phyloP scores from a whole-genome alignment of 192 early-diverging fungal species.

The Funneliformis mosseae region DNA sequence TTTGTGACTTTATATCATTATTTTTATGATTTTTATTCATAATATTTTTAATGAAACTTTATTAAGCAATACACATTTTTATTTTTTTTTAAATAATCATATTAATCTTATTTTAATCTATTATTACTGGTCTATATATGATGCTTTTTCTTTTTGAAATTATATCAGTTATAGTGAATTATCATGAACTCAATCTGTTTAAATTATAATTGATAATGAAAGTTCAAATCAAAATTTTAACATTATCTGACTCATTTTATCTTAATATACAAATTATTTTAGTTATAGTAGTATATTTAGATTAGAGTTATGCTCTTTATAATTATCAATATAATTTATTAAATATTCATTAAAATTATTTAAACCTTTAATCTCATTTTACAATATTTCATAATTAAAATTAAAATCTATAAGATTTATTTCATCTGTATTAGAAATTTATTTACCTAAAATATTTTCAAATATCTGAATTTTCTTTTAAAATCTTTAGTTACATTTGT shows the following conservation, averaged over 20 bases:
- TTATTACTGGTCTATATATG: not conserved
- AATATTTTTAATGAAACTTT: too few relatives aligned
- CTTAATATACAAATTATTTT: not conserved
- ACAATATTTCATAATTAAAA: not conserved
- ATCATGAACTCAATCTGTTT: too few relatives aligned
- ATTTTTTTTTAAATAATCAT: not conserved
- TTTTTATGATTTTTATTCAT: not conserved
- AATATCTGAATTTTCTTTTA: not conserved
- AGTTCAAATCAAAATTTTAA: too few relatives aligned
- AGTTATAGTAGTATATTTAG: not conserved
- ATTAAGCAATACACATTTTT: too few relatives aligned
- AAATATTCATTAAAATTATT: not conserved
- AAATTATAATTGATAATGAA: too few relatives aligned
- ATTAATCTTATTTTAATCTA: not conserved
- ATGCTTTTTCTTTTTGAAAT: not conserved
- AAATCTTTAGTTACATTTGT: not conserved
- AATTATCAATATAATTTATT: not conserved
- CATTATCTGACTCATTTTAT: not conserved
- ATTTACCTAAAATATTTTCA: too few relatives aligned
- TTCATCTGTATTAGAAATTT: too few relatives aligned
- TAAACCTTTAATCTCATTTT: not conserved
- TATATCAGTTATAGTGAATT: not conserved
- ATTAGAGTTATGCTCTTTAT: not conserved
- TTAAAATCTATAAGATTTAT: not conserved
- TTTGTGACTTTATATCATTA: not conserved